phyloP scores from a whole-genome alignment of 1,284 basidiomycete species.

The Peniophora sp. region DNA sequence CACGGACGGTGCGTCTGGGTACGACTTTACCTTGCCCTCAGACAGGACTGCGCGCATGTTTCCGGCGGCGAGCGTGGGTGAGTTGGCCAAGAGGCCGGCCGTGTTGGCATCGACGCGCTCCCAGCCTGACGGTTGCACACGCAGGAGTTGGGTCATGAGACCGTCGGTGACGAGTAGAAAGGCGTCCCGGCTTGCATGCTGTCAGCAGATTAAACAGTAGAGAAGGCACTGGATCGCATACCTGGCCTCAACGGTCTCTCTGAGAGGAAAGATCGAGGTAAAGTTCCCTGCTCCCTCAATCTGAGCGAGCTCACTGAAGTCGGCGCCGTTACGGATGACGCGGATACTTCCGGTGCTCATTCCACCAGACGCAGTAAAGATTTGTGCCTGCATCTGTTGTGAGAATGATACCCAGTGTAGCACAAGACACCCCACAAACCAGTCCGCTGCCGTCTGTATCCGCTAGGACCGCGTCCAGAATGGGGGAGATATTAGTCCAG shows the following conservation, averaged over 20 bases:
- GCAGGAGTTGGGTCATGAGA: conserved; percentile 43
- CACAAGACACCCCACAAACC: conserved; percentile 32
- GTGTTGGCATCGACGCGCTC: conserved; percentile 27
- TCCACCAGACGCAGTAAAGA: conserved; percentile 87
- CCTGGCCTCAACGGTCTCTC: conserved; percentile 40
- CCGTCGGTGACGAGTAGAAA: conserved; percentile 55
- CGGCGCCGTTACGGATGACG: conserved; percentile 80
- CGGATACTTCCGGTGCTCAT: conserved; percentile 77
- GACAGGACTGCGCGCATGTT: conserved; percentile 42
- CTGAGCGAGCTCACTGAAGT: conserved; percentile 61
- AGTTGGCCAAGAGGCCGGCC: conserved; percentile 35
- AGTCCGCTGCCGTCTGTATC: conserved; percentile 72
- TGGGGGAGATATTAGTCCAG: conserved; percentile 82
- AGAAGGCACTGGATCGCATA: conserved; percentile 18
- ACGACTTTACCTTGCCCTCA: conserved; percentile 25
- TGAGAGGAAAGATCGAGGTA: conserved; percentile 59
- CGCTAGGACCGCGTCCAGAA: conserved; percentile 76
- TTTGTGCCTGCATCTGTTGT: conserved; percentile 42
- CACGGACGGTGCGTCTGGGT: conserved; percentile 45
- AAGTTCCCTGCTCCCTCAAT: conserved; percentile 56
- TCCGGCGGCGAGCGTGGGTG: conserved; percentile 59
- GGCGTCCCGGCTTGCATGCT: conserved; percentile 24
- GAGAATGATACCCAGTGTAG: conserved; percentile 2
- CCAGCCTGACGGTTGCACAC: conserved; percentile 19
- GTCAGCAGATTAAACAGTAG: conserved; percentile 9